Evolutionary conservation across 2,329 filamentous ascomycete genomes (phyloP), one percentile per base, ranked within the genome.

Genomic region (Chrysoporthe cubensis): DNA sequence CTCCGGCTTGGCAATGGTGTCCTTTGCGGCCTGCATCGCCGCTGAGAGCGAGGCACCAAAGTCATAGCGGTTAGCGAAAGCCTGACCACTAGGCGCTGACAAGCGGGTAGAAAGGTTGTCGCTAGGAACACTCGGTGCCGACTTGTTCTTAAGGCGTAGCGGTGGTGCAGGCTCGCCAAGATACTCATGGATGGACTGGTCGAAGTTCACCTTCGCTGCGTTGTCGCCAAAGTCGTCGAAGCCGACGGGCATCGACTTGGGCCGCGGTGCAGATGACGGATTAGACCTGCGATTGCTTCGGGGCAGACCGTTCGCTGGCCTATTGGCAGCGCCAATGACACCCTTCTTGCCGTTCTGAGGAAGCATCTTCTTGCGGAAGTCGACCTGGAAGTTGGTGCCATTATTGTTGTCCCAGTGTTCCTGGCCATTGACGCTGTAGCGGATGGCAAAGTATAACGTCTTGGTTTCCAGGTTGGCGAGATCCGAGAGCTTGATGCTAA

Each of bases 401-500:
- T 84, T 83, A 78, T 99, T 99, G 85, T 95, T 99, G 80, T 99
- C 96, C 96, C 96, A 99, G 78, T 89, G 92, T 74, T 98, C 95
- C 70, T 91, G 86, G 21, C 93, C 93, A 71, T 90, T 90, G 68
- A 97, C 93, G 50, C 83, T 88, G 80, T 98, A 99, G 63, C 93
- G 91, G 62, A 97, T 86, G 79, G 96, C 98, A 75, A 98, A 89
- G 79, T 94, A 93, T 76, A 99, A 84, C 0, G 94, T 97, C 85
- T 97, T 98, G 72, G 89, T 88, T 78, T 97, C 94, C 58, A 99
- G 85, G 77, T 97, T 95, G 57, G 93, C 92, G 74, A 94, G 90
- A 76, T 99, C 96, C 26, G 94, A 90, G 67, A 99, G 81, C 82
- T 94, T 95, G 83, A 99, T 96, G 78, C 89, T 93, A 80, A 99